phyloP scores from a whole-genome alignment of 106 monocot genomes.

The Vanilla planifolia region DNA sequence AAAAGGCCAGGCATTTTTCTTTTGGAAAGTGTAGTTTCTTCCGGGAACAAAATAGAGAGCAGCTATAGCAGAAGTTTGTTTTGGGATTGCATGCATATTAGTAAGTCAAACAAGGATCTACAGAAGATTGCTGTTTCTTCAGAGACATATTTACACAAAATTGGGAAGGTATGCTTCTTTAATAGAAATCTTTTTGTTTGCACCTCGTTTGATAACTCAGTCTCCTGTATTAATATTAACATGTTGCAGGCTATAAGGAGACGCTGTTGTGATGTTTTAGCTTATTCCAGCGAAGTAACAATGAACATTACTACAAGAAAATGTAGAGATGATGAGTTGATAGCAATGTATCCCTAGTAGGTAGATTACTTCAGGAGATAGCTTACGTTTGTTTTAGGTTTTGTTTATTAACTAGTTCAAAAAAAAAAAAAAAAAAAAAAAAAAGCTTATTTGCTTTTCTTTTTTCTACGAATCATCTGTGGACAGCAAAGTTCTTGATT shows the following conservation, averaged over 20 bases:
- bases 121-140: slow-evolving; percentile 45
- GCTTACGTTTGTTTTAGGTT: too few relatives aligned
- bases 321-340: slow-evolving; percentile 73
- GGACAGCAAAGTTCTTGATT: too few relatives aligned
- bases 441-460: too few relatives aligned
- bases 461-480: too few relatives aligned
- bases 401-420: too few relatives aligned
- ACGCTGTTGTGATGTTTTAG: slow-evolving; percentile 68
- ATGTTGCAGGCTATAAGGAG: slow-evolving; percentile 35
- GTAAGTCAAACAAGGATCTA: slow-evolving; percentile 20
- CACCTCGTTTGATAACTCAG: background rate
- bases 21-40: slow-evolving; percentile 26
- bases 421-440: too few relatives aligned
- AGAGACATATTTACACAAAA: slow-evolving; percentile 17
- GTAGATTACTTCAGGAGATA: too few relatives aligned
- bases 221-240: background rate
- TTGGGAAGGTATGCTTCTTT: slow-evolving; percentile 35
- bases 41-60: slow-evolving; percentile 25
- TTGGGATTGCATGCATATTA: slow-evolving; percentile 27
- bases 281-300: slow-evolving; percentile 30
- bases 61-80: slow-evolving; percentile 32
- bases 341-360: slow-evolving; percentile 39
- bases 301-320: slow-evolving; percentile 60
- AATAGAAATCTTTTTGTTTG: background rate
- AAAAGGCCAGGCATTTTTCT: slow-evolving; percentile 61